Evolutionary conservation across 2,329 filamentous ascomycete species (phyloP), one percentile per base, ranked within the genome.

Genomic region (Calonectria pteridis): DNA sequence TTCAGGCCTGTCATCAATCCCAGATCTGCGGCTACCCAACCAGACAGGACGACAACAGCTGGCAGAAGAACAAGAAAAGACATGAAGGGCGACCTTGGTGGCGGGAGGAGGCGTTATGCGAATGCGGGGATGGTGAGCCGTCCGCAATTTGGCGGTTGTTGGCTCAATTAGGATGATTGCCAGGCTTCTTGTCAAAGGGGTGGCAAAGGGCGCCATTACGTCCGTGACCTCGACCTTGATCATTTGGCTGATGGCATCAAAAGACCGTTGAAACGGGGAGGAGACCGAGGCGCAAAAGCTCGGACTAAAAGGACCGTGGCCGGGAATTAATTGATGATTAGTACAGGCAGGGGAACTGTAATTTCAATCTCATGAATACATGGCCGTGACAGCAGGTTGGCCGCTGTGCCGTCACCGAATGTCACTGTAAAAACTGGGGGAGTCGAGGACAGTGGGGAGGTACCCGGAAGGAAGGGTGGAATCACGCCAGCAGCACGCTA

Each of bases 261-360:
- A 55, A 51, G 55, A 49, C 49, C 58, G 65, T 72, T 68, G 70
- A 68, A 65, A 72, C 65, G 55, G 58, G 64, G 62, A 55, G 50
- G 29, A 26, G 51, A 66, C 35, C n/a, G 59, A 53, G 35, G 28
- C 14, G 35, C 13, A 35, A 58, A 58, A 29, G 55, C 46, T 37
- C 37, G 70, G 50, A 58, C 29, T 40, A 51, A 59, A 26, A 58
- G 35, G 40, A 28, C 55, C 28, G 35, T 53, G 55, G 46, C 46
- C 20, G 63, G 55, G 64, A 37, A 46, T 50, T 33, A 69, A 58
- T 72, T 55, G 46, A 55, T 49, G 23, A 55, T 18, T 46, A 11
- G 59, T 18, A 43, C 33, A 53, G 43, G 58, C 31, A 53, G 29
- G 50, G 59, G 50, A 35, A 33, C 31, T 46, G 37, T n/a, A 69